Base-by-base conservation (phyloP, 208 protist genomes). In the Porcisia hertigi region DNA sequence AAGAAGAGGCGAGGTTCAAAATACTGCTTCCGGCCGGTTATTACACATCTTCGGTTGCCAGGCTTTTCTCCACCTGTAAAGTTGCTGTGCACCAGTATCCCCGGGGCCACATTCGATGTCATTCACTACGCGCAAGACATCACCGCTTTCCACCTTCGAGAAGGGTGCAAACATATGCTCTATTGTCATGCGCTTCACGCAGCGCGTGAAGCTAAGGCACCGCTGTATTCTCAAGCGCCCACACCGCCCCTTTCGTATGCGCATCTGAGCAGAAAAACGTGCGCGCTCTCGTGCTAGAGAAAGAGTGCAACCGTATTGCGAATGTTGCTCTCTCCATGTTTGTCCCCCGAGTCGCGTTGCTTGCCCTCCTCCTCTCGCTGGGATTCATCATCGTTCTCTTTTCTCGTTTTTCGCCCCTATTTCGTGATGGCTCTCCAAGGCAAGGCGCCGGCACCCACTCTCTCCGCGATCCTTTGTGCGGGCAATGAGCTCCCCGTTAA, bases 401-500 rank as follows among this genome's bases (percentile, higher is more conserved):
- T 20, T 53, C 57, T 12, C 57, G 3, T 20, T 47, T 30, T 43
- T 54, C 36, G 30, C 41, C 60, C 20, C 11, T 36, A 39, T 25
- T 36, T 23, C 6, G 34, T 45, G 36, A 65, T 65, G 60, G 6
- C 2, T 69, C n/a, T 36, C 64, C 9, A 5, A 53, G 3, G 14
- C 6, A 34, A 2, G n/a, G 3, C 43, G 49, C 64, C 20, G 11
- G 1, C 25, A 30, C 36, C 3, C 55, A 73, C 20, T 34, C 30
- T 4, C 53, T 23, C 11, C n/a, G 39, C 39, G 23, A 9, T 54
- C 23, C 25, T 4, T n/a, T 34, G 2, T 41, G n/a, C 25, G 34
- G 43, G 18, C 54, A 43, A 79, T 69, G 75, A 7, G 43, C 47
- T 30, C 30, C 8, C 20, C 49, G 6, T 65, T 64, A 4, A 82